Conservation (phyloP, 225 moss, liverwort and hornwort species). For the Rhytidiadelphus loreus region DNA sequence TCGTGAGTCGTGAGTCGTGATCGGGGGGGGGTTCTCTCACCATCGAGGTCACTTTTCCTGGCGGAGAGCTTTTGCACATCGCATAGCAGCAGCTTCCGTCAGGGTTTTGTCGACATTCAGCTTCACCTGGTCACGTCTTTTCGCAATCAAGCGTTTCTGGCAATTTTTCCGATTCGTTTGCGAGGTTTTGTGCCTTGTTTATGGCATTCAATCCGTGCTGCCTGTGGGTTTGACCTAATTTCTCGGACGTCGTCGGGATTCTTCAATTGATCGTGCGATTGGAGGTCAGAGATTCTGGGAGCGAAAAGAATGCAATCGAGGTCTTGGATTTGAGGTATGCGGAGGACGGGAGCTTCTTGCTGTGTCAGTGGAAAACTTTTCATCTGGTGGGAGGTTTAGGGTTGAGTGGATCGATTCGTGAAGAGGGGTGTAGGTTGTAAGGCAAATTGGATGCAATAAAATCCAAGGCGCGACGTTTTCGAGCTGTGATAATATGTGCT, state of each 20-base stretch:
- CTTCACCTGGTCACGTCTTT: background rate
- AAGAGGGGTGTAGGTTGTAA: background rate
- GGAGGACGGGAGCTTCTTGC: background rate
- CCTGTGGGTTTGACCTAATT: background rate
- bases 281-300: background rate
- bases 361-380: background rate
- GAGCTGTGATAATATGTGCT: background rate
- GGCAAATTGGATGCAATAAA: background rate
- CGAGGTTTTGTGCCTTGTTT: background rate
- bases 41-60: background rate
- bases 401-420: background rate
- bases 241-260: background rate
- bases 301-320: background rate
- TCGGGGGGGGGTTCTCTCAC: background rate
- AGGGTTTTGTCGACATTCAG: background rate
- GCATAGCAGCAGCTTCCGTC: background rate
- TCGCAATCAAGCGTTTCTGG: background rate
- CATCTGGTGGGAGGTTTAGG: background rate
- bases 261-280: background rate
- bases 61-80: background rate
- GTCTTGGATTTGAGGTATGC: conserved; percentile 12
- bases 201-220: background rate
- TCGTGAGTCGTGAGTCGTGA: background rate
- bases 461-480: background rate
- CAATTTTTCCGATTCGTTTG: background rate